Evolutionary conservation across 331 rosid genomes (phyloP).

Genomic region (Ulmus americana): DNA sequence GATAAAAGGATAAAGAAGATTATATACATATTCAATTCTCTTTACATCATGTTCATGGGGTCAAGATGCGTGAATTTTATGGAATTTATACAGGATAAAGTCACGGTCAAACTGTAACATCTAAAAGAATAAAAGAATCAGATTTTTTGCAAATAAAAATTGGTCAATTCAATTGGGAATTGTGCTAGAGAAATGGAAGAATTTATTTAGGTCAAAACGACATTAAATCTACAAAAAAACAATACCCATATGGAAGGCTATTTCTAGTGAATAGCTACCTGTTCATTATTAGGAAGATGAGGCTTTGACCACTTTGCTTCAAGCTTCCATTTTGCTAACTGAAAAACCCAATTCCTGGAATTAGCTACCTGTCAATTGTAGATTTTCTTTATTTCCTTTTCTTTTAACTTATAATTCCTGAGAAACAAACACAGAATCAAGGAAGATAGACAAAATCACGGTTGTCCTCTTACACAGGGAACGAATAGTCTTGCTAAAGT

Average conservation of each 20-base stretch:
- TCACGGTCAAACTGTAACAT: constrained; percentile 33
- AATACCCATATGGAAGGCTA: not conserved
- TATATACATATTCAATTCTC: not conserved
- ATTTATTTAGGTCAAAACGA: not conserved
- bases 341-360: not conserved
- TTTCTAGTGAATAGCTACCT: not conserved
- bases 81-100: constrained; percentile 15
- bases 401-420: not conserved
- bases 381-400: not conserved
- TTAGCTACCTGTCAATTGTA: too few relatives aligned
- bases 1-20: not conserved
- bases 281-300: not conserved
- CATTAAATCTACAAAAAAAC: not conserved
- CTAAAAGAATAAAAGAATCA: not conserved
- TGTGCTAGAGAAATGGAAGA: not conserved
- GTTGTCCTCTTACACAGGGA: not conserved
- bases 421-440: not conserved
- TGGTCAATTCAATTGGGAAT: not conserved
- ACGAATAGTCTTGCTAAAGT: not conserved
- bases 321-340: not conserved
- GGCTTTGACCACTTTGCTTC: not conserved
- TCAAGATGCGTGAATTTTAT: not conserved
- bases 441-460: not conserved
- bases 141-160: not conserved
- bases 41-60: constrained; percentile 15